phyloP scores from a whole-genome alignment of 106 monocot species.

The Dioscorea alata region DNA sequence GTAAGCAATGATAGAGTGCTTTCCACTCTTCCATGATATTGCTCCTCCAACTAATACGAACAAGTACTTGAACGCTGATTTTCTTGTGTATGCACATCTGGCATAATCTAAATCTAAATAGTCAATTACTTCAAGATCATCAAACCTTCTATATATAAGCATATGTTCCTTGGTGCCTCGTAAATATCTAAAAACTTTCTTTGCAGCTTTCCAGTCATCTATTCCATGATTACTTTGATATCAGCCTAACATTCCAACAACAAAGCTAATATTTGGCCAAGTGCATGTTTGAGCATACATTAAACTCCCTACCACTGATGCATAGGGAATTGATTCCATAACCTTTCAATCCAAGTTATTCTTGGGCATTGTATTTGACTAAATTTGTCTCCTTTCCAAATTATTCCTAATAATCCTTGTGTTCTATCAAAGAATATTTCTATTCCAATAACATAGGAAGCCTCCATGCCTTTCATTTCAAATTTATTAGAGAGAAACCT shows the following conservation, averaged over 20 bases:
- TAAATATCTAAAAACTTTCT: neutral
- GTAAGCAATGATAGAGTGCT: too few relatives aligned
- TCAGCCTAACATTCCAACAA: neutral
- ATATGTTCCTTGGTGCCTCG: neutral
- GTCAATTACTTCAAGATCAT: neutral
- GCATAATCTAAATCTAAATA: slow-evolving; percentile 2
- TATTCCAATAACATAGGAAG: too few relatives aligned
- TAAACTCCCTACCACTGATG: slow-evolving; percentile 1
- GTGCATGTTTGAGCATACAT: slow-evolving; percentile 3
- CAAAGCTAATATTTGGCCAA: neutral
- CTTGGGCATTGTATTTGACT: too few relatives aligned
- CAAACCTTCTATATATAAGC: neutral
- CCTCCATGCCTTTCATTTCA: too few relatives aligned
- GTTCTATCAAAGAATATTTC: too few relatives aligned
- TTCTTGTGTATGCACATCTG: neutral
- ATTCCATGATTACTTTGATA: slow-evolving; percentile 5
- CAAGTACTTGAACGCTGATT: neutral
- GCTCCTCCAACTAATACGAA: too few relatives aligned
- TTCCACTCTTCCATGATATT: too few relatives aligned
- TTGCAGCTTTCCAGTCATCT: slow-evolving; percentile 1
- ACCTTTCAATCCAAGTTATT: neutral
- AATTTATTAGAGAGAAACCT: too few relatives aligned
- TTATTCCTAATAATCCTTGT: too few relatives aligned
- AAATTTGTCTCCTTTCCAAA: too few relatives aligned
- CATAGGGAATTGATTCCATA: slow-evolving; percentile 1